Conservation (phyloP, 495 filamentous ascomycete genomes). For the Niebla homalea region DNA sequence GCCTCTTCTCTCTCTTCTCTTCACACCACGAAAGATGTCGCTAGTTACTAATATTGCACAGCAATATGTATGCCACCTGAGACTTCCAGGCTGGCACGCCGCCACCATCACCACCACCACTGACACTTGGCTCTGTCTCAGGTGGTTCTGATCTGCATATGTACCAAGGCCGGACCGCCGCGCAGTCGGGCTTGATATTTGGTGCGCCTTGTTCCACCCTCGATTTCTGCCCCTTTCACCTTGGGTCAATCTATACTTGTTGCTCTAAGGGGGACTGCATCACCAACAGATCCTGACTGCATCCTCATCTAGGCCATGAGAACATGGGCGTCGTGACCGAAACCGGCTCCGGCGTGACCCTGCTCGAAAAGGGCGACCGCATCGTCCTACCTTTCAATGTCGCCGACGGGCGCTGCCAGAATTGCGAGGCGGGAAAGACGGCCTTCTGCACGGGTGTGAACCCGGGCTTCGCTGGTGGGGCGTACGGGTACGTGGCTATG, state of each 20-base stretch:
- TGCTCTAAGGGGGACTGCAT: too few species aligned
- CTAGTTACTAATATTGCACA: constrained; percentile 5
- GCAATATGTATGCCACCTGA: constrained; percentile 37
- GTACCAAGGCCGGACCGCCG: constrained; percentile 41
- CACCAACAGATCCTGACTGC: neutral
- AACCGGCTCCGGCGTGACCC: constrained; percentile 30
- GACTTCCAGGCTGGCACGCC: too few species aligned
- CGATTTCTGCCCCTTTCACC: neutral
- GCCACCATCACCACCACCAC: constrained; percentile 21
- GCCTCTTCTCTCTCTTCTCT: too few species aligned
- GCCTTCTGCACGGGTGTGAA: constrained; percentile 46
- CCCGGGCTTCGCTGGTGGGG: constrained; percentile 45
- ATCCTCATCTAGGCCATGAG: constrained; percentile 33
- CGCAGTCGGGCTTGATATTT: constrained; percentile 38
- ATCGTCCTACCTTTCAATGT: constrained; percentile 45
- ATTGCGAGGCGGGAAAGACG: constrained; percentile 45
- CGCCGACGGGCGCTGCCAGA: constrained; percentile 42
- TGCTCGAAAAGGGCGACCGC: constrained; percentile 31
- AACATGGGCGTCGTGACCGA: constrained; percentile 40
- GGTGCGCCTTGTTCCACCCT: constrained; percentile 16
- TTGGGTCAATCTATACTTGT: neutral
- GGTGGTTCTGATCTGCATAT: constrained; percentile 24
- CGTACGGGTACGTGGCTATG: constrained; percentile 50
- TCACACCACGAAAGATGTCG: neutral
- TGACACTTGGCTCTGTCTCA: constrained; percentile 11